A percentile compares a stretch with the other conserved stretches of the same genome.
Evolutionary conservation across 345 rosid genomes (phyloP).

Genomic region (Syzygium jambos): DNA sequence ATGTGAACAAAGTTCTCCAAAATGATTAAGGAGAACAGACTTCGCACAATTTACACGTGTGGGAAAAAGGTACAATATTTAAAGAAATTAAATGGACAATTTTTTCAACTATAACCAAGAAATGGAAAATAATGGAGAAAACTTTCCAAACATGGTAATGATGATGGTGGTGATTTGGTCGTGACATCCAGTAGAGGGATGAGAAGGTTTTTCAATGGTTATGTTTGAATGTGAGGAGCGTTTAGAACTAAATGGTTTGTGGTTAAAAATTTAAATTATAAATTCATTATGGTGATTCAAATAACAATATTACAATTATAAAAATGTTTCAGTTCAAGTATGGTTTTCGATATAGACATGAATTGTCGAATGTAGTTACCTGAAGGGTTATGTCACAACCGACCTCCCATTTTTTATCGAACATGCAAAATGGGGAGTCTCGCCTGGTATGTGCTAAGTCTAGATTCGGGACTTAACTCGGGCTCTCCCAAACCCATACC

Average conservation of each 20-base stretch:
- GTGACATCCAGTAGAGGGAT: not conserved
- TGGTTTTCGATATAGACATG: not conserved
- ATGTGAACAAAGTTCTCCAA: not conserved
- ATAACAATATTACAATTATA: accelerated
- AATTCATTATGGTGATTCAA: not conserved
- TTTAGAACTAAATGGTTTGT: not conserved
- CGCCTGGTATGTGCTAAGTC: too few relatives aligned
- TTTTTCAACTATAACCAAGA: too few relatives aligned
- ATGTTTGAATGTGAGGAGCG: not conserved
- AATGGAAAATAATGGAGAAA: not conserved
- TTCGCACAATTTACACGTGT: not conserved
- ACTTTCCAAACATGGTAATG: not conserved
- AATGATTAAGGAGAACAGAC: not conserved
- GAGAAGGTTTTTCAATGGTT: not conserved
- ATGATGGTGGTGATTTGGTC: not conserved
- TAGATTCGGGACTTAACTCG: too few relatives aligned
- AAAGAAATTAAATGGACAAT: not conserved
- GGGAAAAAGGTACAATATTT: too few relatives aligned
- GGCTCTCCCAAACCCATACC: too few relatives aligned
- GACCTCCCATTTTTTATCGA: too few relatives aligned
- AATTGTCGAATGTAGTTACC: not conserved
- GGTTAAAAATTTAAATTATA: not conserved
- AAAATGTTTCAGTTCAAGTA: not conserved
- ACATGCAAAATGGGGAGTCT: too few relatives aligned
- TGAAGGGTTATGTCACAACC: too few relatives aligned